Evolutionary conservation across 768 basidiomycete genomes (phyloP).

Genomic region (Boletus huronensis): DNA sequence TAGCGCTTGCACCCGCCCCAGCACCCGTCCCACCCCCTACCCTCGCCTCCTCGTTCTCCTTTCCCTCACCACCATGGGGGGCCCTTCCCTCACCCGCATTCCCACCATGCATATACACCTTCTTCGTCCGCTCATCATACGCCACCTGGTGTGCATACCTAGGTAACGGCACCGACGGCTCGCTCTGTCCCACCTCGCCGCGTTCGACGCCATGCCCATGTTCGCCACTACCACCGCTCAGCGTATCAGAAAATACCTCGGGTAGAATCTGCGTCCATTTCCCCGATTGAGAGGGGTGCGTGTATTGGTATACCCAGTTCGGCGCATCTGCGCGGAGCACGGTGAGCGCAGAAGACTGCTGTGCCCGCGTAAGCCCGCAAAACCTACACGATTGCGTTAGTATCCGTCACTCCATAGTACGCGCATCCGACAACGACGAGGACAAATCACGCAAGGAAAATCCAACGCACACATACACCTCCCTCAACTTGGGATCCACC

Average conservation of each 20-base stretch:
- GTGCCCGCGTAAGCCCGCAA: slow-evolving; percentile 53
- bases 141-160: slow-evolving; percentile 80
- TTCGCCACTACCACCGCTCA: not conserved
- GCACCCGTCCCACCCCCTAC: not conserved
- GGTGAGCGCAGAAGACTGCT: slow-evolving; percentile 38
- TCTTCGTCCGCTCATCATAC: slow-evolving; percentile 56
- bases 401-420: not conserved
- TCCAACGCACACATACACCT: slow-evolving; percentile 66
- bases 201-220: not conserved
- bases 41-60: slow-evolving; percentile 18
- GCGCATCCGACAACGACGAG: not conserved
- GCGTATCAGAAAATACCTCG: slow-evolving; percentile 19
- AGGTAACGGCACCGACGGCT: slow-evolving; percentile 44
- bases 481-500: slow-evolving; percentile 56
- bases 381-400: slow-evolving; percentile 39
- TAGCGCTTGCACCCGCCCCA: not conserved
- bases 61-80: slow-evolving; percentile 16
- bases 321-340: slow-evolving; percentile 46
- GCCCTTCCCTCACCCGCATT: slow-evolving; percentile 50
- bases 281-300: slow-evolving; percentile 47
- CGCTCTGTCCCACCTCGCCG: slow-evolving; percentile 10
- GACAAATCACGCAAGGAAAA: not conserved
- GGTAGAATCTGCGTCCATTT: slow-evolving; percentile 61
- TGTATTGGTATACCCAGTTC: slow-evolving; percentile 69
- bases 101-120: slow-evolving; percentile 71